Evolutionary conservation across 305 asterid genomes (phyloP), one percentile per base, ranked within the genome.

Genomic region (Ruellia speciosa): DNA sequence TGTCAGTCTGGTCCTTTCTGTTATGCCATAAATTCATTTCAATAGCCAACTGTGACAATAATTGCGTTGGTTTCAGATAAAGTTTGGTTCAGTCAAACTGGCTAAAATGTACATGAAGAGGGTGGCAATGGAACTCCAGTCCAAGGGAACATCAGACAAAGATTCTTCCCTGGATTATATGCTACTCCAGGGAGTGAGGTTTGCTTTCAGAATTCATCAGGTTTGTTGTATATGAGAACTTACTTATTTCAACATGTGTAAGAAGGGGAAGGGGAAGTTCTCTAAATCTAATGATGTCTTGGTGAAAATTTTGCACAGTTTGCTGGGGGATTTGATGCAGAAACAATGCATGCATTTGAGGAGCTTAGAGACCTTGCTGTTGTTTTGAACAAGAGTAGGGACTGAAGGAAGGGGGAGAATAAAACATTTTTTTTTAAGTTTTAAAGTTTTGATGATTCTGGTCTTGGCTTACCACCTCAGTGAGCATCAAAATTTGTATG

Each of bases 241-340:
- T 37, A 33, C 6, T 37, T 37, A 7, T 37, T 7, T 24, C 31
- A 24, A 24, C 31, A 24, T 24, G 31, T 24, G 31, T 4, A 24
- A 24, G 31, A 24, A 1, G 31, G n/a, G n/a, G n/a, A 24, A 4
- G 31, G 31, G 31, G 4, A 24, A 24, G 31, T 4, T 7, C 12
- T 2, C 41, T 10, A 2, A 37, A 37, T 43, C 16, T 11, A n/a
- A 43, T 12, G 16, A 43, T 43, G 15, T 43, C 49, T n/a, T 43
- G 49, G 43, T 52, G 33, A 46, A 55, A 24, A 19, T 7, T 34
- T 20, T 55, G 57, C 65, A 77, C 95, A 89, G 95, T 89, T 89
- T 75, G 97, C 97, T 11, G 96, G 97, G 78, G 97, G 97, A 47
- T 89, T 89, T 74, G 97, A 89, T 74, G 83, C 90, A 3, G 97